A percentile compares a stretch with the other conserved stretches of the same genome.
Evolutionary conservation across 2,329 filamentous ascomycete genomes (phyloP).

Genomic region (Phialemoniopsis sp.): DNA sequence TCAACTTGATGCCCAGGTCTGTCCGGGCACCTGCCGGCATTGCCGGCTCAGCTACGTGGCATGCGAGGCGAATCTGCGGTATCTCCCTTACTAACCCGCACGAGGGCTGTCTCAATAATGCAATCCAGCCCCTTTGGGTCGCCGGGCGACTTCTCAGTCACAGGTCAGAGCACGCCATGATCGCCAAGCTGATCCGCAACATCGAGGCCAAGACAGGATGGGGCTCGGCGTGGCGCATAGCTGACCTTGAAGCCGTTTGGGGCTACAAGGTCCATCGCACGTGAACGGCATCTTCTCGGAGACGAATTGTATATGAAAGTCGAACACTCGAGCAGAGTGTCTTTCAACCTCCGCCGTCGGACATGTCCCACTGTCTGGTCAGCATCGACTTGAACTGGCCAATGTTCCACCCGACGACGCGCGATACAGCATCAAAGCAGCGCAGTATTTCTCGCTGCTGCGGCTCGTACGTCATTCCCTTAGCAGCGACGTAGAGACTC

Average conservation of each 20-base stretch:
- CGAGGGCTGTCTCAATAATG: slow-evolving; percentile 51
- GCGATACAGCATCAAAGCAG: slow-evolving; percentile 24
- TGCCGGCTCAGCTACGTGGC: slow-evolving; percentile 43
- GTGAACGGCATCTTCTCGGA: not conserved
- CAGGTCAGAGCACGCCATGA: slow-evolving; percentile 29
- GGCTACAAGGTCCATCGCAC: slow-evolving; percentile 23
- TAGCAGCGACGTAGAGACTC: slow-evolving; percentile 38
- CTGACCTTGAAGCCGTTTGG: slow-evolving; percentile 40
- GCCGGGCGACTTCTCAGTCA: slow-evolving; percentile 51
- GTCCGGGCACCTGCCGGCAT: slow-evolving; percentile 9
- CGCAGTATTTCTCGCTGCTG: slow-evolving; percentile 38
- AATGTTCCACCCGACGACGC: slow-evolving; percentile 36
- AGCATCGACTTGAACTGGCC: no score
- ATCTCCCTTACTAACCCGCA: slow-evolving; percentile 53
- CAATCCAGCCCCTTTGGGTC: slow-evolving; percentile 53
- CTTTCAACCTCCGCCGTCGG: slow-evolving; percentile 15
- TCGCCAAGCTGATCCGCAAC: slow-evolving; percentile 38
- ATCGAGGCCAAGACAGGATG: slow-evolving; percentile 50
- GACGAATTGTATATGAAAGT: no score
- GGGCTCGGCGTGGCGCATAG: slow-evolving; percentile 48
- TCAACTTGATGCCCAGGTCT: slow-evolving; percentile 34
- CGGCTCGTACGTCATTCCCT: slow-evolving; percentile 40
- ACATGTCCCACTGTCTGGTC: no score
- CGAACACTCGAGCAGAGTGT: no score
- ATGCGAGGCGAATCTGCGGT: slow-evolving; percentile 50